A percentile compares a stretch with the other conserved stretches of the same genome.
phyloP scores from a whole-genome alignment of 2,329 filamentous ascomycete genomes.

The Scedosporium apiospermum region DNA sequence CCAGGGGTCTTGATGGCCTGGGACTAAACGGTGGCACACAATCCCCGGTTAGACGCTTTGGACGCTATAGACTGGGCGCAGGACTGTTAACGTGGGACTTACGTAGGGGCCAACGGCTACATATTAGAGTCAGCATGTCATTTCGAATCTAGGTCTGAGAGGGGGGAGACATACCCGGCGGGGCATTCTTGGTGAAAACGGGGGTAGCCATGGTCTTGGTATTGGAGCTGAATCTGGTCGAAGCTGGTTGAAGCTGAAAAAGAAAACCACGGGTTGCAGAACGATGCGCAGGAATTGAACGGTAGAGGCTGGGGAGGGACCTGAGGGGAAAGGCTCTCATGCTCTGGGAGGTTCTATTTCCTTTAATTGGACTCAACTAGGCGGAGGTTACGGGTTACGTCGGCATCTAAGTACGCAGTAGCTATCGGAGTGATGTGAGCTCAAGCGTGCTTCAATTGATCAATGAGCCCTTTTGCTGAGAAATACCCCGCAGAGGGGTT shows the following conservation, averaged over 20 bases:
- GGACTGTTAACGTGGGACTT: slow-evolving; percentile 19
- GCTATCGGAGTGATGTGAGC: background rate
- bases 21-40: slow-evolving; percentile 31
- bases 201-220: slow-evolving; percentile 19
- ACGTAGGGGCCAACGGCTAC: slow-evolving; percentile 56
- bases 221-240: slow-evolving; percentile 9
- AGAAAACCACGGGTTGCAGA: background rate
- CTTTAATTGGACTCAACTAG: background rate
- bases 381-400: background rate
- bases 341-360: background rate
- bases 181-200: slow-evolving; percentile 50
- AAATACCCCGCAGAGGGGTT: background rate
- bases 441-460: no score
- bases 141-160: background rate
- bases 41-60: slow-evolving; percentile 10
- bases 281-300: background rate
- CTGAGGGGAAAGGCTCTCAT: background rate
- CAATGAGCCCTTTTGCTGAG: background rate
- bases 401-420: background rate
- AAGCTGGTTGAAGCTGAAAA: background rate
- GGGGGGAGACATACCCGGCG: slow-evolving; percentile 40
- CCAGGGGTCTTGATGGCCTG: slow-evolving; percentile 57
- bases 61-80: background rate
- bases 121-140: background rate
- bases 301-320: background rate